A percentile compares a stretch with the other conserved stretches of the same genome.
Conservation (phyloP, 352 stramenopile genomes). For the Globisporangium parvum region DNA sequence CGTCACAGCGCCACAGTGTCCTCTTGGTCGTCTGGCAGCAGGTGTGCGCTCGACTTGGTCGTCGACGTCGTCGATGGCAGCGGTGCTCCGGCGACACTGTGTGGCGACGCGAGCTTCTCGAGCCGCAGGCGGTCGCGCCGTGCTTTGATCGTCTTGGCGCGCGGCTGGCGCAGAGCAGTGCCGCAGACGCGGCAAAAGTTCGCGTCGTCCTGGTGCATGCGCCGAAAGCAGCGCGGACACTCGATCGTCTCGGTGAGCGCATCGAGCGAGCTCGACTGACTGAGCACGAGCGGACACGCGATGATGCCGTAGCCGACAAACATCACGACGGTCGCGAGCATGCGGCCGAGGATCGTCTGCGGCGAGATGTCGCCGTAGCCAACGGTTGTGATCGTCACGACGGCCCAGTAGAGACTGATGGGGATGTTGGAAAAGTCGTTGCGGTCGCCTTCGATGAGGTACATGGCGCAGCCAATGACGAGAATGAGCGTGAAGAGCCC, state of each 20-base stretch:
- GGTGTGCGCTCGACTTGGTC: constrained; percentile 40
- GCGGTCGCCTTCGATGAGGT: constrained; percentile 72
- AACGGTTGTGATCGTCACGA: constrained; percentile 50
- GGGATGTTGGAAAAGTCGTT: constrained; percentile 70
- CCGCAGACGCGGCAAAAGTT: constrained; percentile 43
- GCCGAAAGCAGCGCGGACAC: constrained; percentile 31
- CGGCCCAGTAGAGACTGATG: constrained; percentile 45
- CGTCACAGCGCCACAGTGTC: constrained; percentile 9
- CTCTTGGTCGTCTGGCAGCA: constrained; percentile 27
- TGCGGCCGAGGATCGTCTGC: constrained; percentile 33
- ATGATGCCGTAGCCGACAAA: constrained; percentile 45
- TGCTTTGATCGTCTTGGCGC: constrained; percentile 55
- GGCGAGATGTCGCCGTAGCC: constrained; percentile 50
- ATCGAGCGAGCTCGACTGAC: constrained; percentile 31
- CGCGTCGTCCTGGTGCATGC: constrained; percentile 41
- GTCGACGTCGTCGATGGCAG: constrained; percentile 56
- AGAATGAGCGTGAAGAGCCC: constrained; percentile 69
- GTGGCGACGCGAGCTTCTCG: constrained; percentile 40
- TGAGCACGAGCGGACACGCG: constrained; percentile 41
- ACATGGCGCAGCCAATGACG: constrained; percentile 80
- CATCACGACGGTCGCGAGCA: constrained; percentile 46
- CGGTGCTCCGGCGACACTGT: constrained; percentile 17
- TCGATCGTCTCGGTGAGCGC: constrained; percentile 27
- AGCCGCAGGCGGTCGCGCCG: constrained; percentile 51
- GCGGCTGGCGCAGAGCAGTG: constrained; percentile 28